These are phyloP conservation scores for Boletus sp. DNA, from an alignment of 1,284 basidiomycete genomes.

Conservation along the genomic window DNA sequence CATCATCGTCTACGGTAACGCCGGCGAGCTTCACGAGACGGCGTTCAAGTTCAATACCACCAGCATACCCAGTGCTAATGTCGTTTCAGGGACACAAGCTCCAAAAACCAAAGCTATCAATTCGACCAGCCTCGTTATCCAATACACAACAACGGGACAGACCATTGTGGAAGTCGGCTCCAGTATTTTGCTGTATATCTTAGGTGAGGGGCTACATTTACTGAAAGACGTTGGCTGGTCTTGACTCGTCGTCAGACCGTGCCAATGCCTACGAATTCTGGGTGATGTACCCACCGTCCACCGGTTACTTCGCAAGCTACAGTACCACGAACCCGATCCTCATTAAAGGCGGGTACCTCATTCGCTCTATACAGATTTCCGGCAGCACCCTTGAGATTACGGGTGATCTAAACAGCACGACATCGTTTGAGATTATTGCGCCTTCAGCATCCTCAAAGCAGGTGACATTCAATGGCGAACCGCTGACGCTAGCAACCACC, in stretches of 20 bases:
- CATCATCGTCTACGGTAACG: conserved; percentile 47
- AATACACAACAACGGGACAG: conserved; percentile 44
- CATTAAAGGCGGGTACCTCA: conserved; percentile 47
- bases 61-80: conserved; percentile 27
- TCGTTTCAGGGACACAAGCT: conserved; percentile 38
- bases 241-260: conserved; percentile 37
- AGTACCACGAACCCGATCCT: conserved; percentile 41
- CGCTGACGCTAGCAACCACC: conserved; percentile 33
- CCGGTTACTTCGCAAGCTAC: conserved; percentile 36
- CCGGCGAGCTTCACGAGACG: conserved; percentile 46
- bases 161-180: conserved; percentile 42
- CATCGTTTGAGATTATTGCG: conserved; percentile 44
- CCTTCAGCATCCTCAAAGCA: conserved; percentile 34
- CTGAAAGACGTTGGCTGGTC: not conserved
- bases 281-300: conserved; percentile 42
- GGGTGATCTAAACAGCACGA: conserved; percentile 42
- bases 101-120: conserved; percentile 36
- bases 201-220: conserved; percentile 32
- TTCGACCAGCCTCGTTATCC: conserved; percentile 36
- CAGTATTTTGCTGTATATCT: conserved; percentile 40
- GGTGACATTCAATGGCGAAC: conserved; percentile 40
- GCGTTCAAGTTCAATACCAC: conserved; percentile 38
- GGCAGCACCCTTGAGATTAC: conserved; percentile 37
- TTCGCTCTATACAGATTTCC: conserved; percentile 38
- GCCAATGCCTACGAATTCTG: conserved; percentile 48